Evolutionary conservation across 2,329 filamentous ascomycete species (phyloP), one percentile per base, ranked within the genome.

Genomic region (Neofusicoccum ribis): DNA sequence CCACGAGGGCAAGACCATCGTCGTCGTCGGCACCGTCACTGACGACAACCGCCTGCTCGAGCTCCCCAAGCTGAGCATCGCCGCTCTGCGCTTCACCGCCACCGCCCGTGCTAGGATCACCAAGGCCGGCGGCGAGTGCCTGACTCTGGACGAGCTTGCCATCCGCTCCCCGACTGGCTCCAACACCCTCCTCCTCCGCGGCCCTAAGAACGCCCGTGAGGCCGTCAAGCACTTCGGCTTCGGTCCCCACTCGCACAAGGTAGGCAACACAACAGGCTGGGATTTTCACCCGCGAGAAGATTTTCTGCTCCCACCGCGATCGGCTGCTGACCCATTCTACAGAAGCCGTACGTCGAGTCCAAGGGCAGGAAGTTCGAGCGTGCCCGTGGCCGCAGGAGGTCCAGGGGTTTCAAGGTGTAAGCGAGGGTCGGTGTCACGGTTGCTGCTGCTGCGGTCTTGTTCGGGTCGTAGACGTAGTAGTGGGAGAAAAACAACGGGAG

Each of bases 321-420:
- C 27, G 47, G 31, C 9, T 41, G 47, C 66, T 72, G 61, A 72
- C 67, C 31, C 20, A 4, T 47, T 31, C 47, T 76, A 68, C 72
- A 95, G 94, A 98, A 97, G 89, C 94, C 94, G 74, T 91, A 96
- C 76, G 88, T 99, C 78, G 88, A 92, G 84, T 96, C 92, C 87
- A 99, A 99, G 91, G 96, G 96, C 79, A 91, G 95, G 85, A 99
- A 99, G 88, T 99, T 99, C 87, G 96, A 99, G 90, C 88, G 89
- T 79, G 95, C 93, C 79, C 93, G 95, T 95, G 96, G 95, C 84
- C 93, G 95, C 85, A 96, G 95, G 90, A 88, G 93, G 82, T 98
- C 93, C 78, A 89, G 91, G 79, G 95, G 96, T 88, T 99, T 99
- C 93, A 99, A 99, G 93, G 95, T 99, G 81, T 99, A 97, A 92